Evolutionary conservation across 768 basidiomycete genomes (phyloP), one percentile per base, ranked within the genome.

Genomic region (Suillus sp.): DNA sequence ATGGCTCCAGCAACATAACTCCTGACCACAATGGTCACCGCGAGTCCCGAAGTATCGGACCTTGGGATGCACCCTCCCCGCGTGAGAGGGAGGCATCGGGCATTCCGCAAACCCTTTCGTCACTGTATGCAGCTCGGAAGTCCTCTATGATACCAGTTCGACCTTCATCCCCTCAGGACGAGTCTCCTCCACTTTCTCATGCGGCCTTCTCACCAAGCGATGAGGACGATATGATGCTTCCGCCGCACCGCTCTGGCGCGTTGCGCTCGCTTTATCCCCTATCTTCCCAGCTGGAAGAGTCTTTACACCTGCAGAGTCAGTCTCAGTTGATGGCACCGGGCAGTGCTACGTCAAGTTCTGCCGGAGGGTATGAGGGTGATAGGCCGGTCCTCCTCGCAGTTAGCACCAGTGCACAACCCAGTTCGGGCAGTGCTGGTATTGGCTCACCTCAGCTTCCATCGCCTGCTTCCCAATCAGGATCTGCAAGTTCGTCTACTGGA

Each of bases 391-490:
- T 73, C 37, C 74, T 75, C 11, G 82, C 82, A 16, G 81, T 89
- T 56, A 85, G 79, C 63, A 87, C 84, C 0, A 79, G 79, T 10
- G 75, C 65, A 30, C 73, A 69, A 59, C 60, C 64, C 69, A 80
- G 64, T 27, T 67, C 72, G 2, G 74, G 74, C 22, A 75, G 72
- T 61, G 72, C 77, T 35, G 86, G 81, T 7, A 83, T 83, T 42
- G 84, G 81, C 0, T 92, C 91, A 18, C 91, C 91, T 4, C 89
- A 92, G 70, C 72, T 92, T 34, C 90, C 91, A 16, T 91, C 90
- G 4, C 92, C 92, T 51, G 85, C 85, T 55, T 90, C 90, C 25
- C 85, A 86, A 62, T 79, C 83, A 10, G 85, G 88, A 43, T 81
- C 81, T 42, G 79, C 79, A 5, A 80, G 80, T 63, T 80, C 73